Percentiles rank a stretch among this genome's conserved stretches.
Evolutionary conservation across 2,329 filamentous ascomycete genomes (phyloP).

Genomic region (Botryosphaeria dothidea): DNA sequence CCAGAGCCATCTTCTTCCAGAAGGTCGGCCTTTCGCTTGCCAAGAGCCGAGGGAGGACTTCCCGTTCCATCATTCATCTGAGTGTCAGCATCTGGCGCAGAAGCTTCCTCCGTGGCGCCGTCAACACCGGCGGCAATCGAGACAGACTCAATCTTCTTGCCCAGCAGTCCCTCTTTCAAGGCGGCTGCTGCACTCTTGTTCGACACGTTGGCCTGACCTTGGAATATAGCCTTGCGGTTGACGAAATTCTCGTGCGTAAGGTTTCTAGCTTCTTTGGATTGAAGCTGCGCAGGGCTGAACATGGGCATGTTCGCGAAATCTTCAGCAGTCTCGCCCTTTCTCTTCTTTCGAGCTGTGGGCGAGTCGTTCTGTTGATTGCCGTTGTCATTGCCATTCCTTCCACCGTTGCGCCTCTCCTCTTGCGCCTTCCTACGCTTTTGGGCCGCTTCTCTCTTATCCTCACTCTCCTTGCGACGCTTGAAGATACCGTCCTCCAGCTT

Average conservation of each 20-base stretch:
- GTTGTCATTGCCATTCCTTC: not conserved
- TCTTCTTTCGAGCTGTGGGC: constrained; percentile 2
- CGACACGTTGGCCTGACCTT: constrained; percentile 65
- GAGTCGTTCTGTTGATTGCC: constrained; percentile 4
- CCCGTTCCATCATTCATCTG: constrained; percentile 34
- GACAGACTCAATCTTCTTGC: constrained; percentile 25
- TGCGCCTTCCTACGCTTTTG: constrained; percentile 22
- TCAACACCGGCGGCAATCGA: constrained; percentile 25
- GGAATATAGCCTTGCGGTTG: constrained; percentile 64
- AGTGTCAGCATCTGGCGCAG: constrained; percentile 26
- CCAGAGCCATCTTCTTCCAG: constrained; percentile 60
- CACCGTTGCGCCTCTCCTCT: constrained; percentile 15
- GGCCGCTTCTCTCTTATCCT: constrained; percentile 59
- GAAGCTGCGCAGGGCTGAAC: constrained; percentile 39
- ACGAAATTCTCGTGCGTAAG: constrained; percentile 88
- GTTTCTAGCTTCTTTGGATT: constrained; percentile 42
- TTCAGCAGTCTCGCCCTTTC: constrained; percentile 24
- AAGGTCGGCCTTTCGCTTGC: constrained; percentile 76
- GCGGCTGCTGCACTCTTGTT: constrained; percentile 95
- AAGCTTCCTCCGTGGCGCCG: constrained; percentile 20
- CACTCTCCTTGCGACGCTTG: constrained; percentile 78
- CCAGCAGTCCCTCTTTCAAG: constrained; percentile 74
- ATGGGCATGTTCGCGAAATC: constrained; percentile 30
- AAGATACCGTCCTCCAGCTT: constrained; percentile 96
- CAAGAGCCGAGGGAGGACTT: constrained; percentile 52